phyloP scores from a whole-genome alignment of 2,329 filamentous ascomycete genomes.

The Ceratocystis smalleyi region DNA sequence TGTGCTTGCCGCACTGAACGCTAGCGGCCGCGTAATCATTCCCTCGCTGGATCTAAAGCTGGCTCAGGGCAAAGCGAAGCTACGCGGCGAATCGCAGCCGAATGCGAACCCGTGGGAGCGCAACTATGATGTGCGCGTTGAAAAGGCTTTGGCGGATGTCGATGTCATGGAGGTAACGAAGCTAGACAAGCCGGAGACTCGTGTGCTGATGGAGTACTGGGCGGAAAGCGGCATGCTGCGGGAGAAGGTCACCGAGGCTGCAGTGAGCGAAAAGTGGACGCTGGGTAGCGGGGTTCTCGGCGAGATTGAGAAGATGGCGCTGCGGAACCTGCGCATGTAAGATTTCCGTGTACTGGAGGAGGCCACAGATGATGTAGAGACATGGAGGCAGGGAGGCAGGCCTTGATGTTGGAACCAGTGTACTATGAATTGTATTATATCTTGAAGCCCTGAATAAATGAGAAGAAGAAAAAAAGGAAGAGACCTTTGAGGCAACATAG shows the following conservation, averaged over 20 bases:
- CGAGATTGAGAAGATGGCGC: slow-evolving; percentile 59
- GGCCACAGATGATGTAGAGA: not conserved
- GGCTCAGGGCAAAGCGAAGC: slow-evolving; percentile 35
- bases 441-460: not conserved
- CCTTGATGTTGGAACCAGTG: slow-evolving; percentile 2
- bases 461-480: not conserved
- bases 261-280: slow-evolving; percentile 70
- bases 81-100: slow-evolving; percentile 26
- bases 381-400: not conserved
- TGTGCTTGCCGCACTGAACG: slow-evolving; percentile 57
- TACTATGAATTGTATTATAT: slow-evolving; percentile 15
- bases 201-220: slow-evolving; percentile 82
- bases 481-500: not conserved
- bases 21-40: slow-evolving; percentile 50
- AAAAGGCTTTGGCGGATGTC: slow-evolving; percentile 36
- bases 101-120: slow-evolving; percentile 37
- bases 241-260: slow-evolving; percentile 50
- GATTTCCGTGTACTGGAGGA: not conserved
- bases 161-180: slow-evolving; percentile 46
- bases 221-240: slow-evolving; percentile 69
- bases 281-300: slow-evolving; percentile 67
- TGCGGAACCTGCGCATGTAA: slow-evolving; percentile 35
- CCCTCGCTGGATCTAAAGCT: slow-evolving; percentile 56
- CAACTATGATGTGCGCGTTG: slow-evolving; percentile 42
- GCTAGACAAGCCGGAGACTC: slow-evolving; percentile 58